phyloP scores from a whole-genome alignment of 2,329 filamentous ascomycete species.

The Pseudogymnoascus sp. region DNA sequence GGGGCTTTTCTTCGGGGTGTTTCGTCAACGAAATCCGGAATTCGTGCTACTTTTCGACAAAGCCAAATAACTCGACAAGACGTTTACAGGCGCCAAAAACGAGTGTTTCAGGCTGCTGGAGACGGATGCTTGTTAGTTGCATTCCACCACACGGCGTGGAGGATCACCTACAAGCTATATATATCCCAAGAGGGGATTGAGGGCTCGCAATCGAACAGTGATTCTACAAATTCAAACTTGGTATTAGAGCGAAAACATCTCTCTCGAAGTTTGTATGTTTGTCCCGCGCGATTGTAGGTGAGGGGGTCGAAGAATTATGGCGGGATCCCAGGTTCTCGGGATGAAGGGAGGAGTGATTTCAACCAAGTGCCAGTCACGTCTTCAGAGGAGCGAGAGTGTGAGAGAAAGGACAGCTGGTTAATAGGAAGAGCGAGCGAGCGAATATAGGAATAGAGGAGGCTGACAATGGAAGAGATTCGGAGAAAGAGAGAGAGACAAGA shows the following conservation, averaged over 20 bases:
- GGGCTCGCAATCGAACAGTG: neutral
- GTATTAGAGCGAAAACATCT: neutral
- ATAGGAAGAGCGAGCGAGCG: conserved; percentile 7
- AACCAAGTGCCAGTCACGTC: neutral
- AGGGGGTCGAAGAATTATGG: neutral
- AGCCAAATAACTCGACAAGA: neutral
- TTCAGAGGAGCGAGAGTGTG: neutral
- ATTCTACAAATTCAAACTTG: conserved; percentile 2
- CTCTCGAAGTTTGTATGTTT: neutral
- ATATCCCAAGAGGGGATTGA: neutral
- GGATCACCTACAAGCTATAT: conserved; percentile 3
- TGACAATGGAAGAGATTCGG: conserved; percentile 29
- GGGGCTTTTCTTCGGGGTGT: neutral
- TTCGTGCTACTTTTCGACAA: neutral
- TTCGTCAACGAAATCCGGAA: neutral
- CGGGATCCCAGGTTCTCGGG: neutral
- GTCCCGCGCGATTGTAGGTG: neutral
- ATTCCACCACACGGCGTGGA: neutral
- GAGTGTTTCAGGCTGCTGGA: neutral
- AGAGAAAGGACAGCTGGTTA: neutral
- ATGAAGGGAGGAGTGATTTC: neutral
- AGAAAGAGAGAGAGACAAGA: conserved; percentile 36
- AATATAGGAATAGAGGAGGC: conserved; percentile 15
- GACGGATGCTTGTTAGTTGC: neutral
- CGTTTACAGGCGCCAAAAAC: conserved; percentile 1